Evolutionary conservation across 768 basidiomycete species (phyloP), one percentile per base, ranked within the genome.

Genomic region (Mycena vulgaris): DNA sequence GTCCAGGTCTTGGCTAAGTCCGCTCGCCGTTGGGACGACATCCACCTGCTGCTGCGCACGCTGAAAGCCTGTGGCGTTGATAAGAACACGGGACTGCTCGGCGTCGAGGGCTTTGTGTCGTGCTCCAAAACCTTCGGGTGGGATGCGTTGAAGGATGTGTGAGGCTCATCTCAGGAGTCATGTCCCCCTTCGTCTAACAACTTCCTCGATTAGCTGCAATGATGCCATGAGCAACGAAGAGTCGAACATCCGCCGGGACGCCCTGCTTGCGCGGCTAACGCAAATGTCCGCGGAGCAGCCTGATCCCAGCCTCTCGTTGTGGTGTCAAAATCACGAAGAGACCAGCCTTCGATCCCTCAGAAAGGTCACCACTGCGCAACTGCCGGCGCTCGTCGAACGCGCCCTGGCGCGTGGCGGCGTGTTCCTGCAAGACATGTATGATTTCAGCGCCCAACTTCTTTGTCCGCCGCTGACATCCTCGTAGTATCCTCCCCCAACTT

Each of bases 51-150:
- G 17, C 8, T 74, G 16, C 67, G 57, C 19, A 40, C 60, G 7
- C 27, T 69, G 35, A 23, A 45, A 33, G 68, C 47, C 23, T 72
- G 67, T 28, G 53, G 64, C 5, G 66, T 60, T 2, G 64, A 63
- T 14, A 52, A 56, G 17, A 60, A 60, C 5, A 42, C 68, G 17
- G 48, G 57, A 21, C 30, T 72, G 6, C 4, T 72, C 23, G 71
- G 74, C n/a, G n/a, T n/a, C n/a, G n/a, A n/a, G n/a, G n/a, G n/a
- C n/a, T n/a, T n/a, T n/a, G n/a, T n/a, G n/a, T 72, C 74, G 1
- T 59, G 68, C 6, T 74, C 72, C 33, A 53, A 61, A 23, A 51
- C 55, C 16, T 73, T 75, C 33, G 68, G 45, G 9, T 75, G 71
- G 74, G 28, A 42, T 14, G 21, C 37, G 5, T 27, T 75, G 33